These are phyloP conservation scores for Pestalotiopsis fici DNA, from an alignment of 2,329 filamentous ascomycete species.

Conservation along the genomic window DNA sequence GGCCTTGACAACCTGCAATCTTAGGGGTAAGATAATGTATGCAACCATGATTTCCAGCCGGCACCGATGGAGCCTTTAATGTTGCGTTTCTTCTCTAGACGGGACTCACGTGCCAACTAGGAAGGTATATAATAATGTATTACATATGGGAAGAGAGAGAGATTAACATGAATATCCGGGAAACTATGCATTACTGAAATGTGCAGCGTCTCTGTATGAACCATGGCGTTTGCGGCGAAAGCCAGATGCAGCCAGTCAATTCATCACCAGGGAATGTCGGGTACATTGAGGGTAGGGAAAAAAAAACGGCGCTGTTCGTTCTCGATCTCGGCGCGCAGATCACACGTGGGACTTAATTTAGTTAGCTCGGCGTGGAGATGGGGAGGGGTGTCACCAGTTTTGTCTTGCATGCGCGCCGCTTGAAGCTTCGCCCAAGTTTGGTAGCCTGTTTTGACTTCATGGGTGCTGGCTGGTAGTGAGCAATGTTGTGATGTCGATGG, in stretches of 20 bases:
- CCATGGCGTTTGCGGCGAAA: background rate
- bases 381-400: background rate
- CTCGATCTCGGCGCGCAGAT: slow-evolving; percentile 1
- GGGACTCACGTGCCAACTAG: background rate
- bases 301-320: background rate
- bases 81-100: background rate
- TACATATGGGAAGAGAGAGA: background rate
- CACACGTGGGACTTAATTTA: slow-evolving; percentile 3
- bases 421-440: background rate
- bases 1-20: background rate
- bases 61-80: background rate
- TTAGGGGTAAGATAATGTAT: background rate
- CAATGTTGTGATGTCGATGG: background rate
- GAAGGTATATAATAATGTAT: background rate
- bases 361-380: slow-evolving; percentile 3
- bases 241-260: background rate
- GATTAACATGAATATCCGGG: background rate
- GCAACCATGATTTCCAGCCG: background rate
- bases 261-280: background rate
- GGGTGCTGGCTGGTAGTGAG: background rate
- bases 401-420: background rate
- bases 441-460: slow-evolving; percentile 3
- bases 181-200: too few relatives aligned
- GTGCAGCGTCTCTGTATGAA: too few relatives aligned
- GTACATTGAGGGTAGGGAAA: background rate